phyloP scores from a whole-genome alignment of 495 filamentous ascomycete genomes.

The Penicillium dipodomyicola region DNA sequence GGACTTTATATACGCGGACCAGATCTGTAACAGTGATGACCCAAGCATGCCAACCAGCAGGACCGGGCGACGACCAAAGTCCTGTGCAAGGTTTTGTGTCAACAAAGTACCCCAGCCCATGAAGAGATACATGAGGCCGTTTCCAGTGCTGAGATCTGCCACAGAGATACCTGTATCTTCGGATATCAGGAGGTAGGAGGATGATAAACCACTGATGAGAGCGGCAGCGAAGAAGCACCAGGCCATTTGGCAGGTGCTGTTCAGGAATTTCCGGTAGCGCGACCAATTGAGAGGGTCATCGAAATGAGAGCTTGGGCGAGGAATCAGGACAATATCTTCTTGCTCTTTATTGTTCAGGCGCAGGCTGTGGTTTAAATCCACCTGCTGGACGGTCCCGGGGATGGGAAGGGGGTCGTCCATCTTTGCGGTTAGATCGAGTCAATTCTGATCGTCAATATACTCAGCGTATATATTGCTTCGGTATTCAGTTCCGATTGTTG shows the following conservation, averaged over 20 bases:
- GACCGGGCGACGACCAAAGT: slow-evolving; percentile 34
- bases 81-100: slow-evolving; percentile 33
- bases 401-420: slow-evolving; percentile 13
- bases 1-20: slow-evolving; percentile 43
- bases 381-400: slow-evolving; percentile 40
- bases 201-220: slow-evolving; percentile 4
- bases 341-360: slow-evolving; percentile 24
- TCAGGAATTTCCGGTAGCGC: slow-evolving; percentile 31
- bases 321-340: slow-evolving; percentile 45
- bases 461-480: not conserved
- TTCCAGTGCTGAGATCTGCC: slow-evolving; percentile 28
- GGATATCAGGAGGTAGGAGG: slow-evolving; percentile 1
- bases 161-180: slow-evolving; percentile 34
- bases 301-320: slow-evolving; percentile 42
- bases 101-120: slow-evolving; percentile 37
- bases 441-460: not conserved
- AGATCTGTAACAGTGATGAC: slow-evolving; percentile 38
- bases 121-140: slow-evolving; percentile 36
- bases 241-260: not conserved
- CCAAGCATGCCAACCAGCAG: slow-evolving; percentile 29
- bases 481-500: not conserved
- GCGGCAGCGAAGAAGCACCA: slow-evolving; percentile 1
- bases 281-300: slow-evolving; percentile 53
- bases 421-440: not conserved
- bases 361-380: slow-evolving; percentile 34